Evolutionary conservation across 139 green algal genomes (phyloP).

Genomic region (Volvox reticuliferus): DNA sequence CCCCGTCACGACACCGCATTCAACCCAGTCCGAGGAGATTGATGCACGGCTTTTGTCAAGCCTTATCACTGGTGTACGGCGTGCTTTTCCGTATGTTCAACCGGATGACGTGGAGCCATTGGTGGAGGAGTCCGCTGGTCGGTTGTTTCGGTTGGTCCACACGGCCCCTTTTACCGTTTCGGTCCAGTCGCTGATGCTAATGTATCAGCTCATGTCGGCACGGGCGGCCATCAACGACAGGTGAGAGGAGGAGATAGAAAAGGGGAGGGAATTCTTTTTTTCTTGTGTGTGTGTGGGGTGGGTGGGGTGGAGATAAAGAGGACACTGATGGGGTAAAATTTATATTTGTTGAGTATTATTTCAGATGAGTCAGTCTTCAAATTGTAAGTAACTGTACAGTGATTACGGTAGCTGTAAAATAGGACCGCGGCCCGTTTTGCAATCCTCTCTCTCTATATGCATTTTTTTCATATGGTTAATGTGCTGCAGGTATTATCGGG

Average conservation of each 20-base stretch:
- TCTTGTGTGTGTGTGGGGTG: neutral
- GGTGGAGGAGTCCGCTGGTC: slow-evolving; percentile 62
- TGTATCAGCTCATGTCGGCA: slow-evolving; percentile 85
- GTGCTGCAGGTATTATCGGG: slow-evolving; percentile 64
- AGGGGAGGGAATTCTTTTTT: no score
- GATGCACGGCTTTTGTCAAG: slow-evolving; percentile 83
- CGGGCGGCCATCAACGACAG: slow-evolving; percentile 80
- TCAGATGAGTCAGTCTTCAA: no score
- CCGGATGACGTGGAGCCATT: slow-evolving; percentile 57
- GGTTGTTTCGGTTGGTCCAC: slow-evolving; percentile 94
- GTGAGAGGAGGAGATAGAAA: slow-evolving; percentile 41
- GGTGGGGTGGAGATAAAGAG: neutral
- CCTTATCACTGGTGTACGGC: slow-evolving; percentile 90
- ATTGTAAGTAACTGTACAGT: no score
- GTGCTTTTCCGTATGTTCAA: slow-evolving; percentile 95
- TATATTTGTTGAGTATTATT: no score
- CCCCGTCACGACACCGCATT: no score
- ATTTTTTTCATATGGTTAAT: neutral
- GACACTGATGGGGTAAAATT: no score
- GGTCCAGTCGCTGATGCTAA: slow-evolving; percentile 92
- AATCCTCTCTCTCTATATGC: no score
- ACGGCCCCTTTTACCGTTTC: slow-evolving; percentile 83
- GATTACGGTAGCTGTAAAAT: neutral
- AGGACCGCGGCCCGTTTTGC: neutral
- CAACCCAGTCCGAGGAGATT: slow-evolving; percentile 62